Evolutionary conservation across 164 flowering plant genomes (phyloP), one percentile per base, ranked within the genome.

Genomic region (Nymphaea thermarum): DNA sequence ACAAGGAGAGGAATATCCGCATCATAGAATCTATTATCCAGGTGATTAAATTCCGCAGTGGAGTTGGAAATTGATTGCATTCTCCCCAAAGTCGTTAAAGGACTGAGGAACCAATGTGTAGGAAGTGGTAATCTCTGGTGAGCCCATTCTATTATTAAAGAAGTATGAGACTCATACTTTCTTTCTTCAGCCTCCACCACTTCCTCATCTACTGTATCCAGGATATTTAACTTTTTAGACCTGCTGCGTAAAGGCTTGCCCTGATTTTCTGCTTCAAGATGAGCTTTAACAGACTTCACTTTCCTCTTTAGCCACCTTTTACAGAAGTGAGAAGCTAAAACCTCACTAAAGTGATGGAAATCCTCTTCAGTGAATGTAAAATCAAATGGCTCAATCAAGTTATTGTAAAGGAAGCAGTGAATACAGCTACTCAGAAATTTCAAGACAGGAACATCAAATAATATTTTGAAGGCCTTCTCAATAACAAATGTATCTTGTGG

Each of bases 121-220:
- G 98, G 98, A 76, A 95, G 91, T 42, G 96, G 99, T 68, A 95
- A 68, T 76, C 94, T 86, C 83, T 88, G 96, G 70, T 80, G 79
- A 53, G 93, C 85, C 99, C 99, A 95, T 72, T 89, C 93, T 62
- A 72, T 64, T 2, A 68, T 64, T 78, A 85, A 73, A 71, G 83
- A 79, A 71, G 73, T 47, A 4, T 65, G 60, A 47, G 67, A 25
- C 15, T 6, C 55, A 18, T 8, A 63, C 70, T 61, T 74, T n/a
- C 5, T 59, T 65, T 66, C 65, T 71, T 82, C 65, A 42, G 68
- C 44, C 67, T 84, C 89, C 14, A 67, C 3, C 62, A 36, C 8
- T 61, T 90, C 96, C 79, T 94, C 96, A 44, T 77, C 81, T 75
- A 94, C 90, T 65, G 96, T 85, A n/a, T 84, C 90, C 71, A 94